Base-by-base conservation (phyloP, 495 filamentous ascomycete species). In the Copromyces sp. region DNA sequence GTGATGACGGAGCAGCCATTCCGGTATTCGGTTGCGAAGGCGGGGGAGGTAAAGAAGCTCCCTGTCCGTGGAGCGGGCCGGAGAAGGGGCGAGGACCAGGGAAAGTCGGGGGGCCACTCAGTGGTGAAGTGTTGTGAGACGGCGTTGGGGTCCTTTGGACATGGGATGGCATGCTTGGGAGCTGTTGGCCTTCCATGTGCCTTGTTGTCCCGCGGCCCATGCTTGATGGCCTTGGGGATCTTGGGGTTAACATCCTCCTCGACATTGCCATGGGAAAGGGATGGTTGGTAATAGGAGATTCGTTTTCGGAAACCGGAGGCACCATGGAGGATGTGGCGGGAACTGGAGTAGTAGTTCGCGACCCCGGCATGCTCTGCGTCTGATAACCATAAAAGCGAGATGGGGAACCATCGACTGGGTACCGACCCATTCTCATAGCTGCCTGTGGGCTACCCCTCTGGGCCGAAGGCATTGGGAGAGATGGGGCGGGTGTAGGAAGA, bases 231-330 rank as follows among this genome's bases (percentile, higher is more conserved):
- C 84, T 81, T 39, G 91, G 91, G 17, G 91, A 92, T 71, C 85
- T 84, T 29, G 91, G 90, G 41, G 88, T 90, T 75, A 92, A 83
- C n/a, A 89, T 85, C 71, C 85, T 84, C 68, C 89, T 85, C 29
- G 80, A 70, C 68, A 77, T 78, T 45, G 78, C 74, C 39, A 83
- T 74, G 1, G 81, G 79, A 70, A 82, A 78, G 76, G 82, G 74
- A 73, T 82, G 65, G 80, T 80, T 70, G 78, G 86, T 71, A 11
- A 75, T 75, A 6, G 83, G 83, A 12, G 83, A 84, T n/a, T 76
- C 79, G 41, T 79, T 80, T 0, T 80, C 82, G 37, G 73, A 72
- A 39, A 79, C 73, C 4, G 78, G 73, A 77, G 76, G 78, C 9
- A 73, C 76, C 53, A 37, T 68, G 75, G 74, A 61, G 79, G 78